Conservation (phyloP, 1,284 basidiomycete species). For the Stygiomarasmius scandens region DNA sequence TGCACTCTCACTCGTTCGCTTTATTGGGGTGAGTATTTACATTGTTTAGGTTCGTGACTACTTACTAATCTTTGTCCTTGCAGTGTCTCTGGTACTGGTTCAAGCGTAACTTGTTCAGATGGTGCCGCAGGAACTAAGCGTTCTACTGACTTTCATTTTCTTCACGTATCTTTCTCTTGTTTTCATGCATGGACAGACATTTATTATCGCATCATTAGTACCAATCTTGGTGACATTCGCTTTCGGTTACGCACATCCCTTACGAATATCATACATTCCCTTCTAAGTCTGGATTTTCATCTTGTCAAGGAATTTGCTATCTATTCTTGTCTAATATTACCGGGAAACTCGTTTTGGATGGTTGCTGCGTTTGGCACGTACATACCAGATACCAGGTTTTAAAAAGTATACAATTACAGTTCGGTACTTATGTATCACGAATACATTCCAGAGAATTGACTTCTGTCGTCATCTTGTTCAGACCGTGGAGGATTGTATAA, state of each 20-base stretch:
- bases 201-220: background rate
- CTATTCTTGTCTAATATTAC: background rate
- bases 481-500: background rate
- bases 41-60: background rate
- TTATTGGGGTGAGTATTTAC: slow-evolving; percentile 70
- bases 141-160: background rate
- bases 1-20: slow-evolving; percentile 77
- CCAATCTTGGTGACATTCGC: background rate
- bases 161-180: slow-evolving; percentile 4
- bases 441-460: slow-evolving; percentile 54
- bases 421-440: slow-evolving; percentile 31
- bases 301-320: background rate
- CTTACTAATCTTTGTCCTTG: slow-evolving; percentile 20
- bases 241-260: background rate
- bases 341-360: background rate
- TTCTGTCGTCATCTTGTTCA: slow-evolving; percentile 23
- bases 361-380: background rate
- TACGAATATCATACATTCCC: background rate
- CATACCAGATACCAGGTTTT: slow-evolving; percentile 11
- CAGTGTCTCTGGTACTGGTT: slow-evolving; percentile 85
- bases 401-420: slow-evolving; percentile 7
- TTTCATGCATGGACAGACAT: slow-evolving; percentile 9
- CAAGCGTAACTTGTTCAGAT: slow-evolving; percentile 81
- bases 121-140: slow-evolving; percentile 71
- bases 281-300: background rate